phyloP scores from a whole-genome alignment of 2,329 filamentous ascomycete species.

The Truncatella angustata region DNA sequence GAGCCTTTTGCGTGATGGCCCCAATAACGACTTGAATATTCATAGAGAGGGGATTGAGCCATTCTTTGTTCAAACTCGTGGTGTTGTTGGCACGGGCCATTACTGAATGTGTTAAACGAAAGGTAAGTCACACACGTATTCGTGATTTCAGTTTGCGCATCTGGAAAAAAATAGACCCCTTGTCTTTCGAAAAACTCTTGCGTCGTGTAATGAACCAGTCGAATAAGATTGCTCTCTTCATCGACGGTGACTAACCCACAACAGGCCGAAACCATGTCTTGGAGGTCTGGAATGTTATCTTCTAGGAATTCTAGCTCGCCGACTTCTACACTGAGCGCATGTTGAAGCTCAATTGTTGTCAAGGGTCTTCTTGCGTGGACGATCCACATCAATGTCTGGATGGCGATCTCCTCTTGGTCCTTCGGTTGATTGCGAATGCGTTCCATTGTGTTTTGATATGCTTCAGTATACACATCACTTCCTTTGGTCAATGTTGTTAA shows the following conservation, averaged over 20 bases:
- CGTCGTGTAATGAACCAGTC: constrained; percentile 42
- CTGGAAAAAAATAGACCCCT: constrained; percentile 25
- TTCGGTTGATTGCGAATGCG: constrained; percentile 36
- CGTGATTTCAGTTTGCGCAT: constrained; percentile 26
- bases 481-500: constrained; percentile 31
- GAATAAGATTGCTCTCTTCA: constrained; percentile 32
- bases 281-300: constrained; percentile 24
- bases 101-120: constrained; percentile 22
- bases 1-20: constrained; percentile 7
- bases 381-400: constrained; percentile 37
- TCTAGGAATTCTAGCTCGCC: constrained; percentile 25
- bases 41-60: constrained; percentile 6
- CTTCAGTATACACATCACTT: constrained; percentile 28
- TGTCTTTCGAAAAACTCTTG: constrained; percentile 39
- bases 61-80: constrained; percentile 7
- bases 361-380: constrained; percentile 32
- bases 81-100: background rate
- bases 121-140: constrained; percentile 34
- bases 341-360: constrained; percentile 31
- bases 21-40: constrained; percentile 13
- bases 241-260: constrained; percentile 37
- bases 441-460: constrained; percentile 39
- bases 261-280: background rate
- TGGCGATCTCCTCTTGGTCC: constrained; percentile 32
- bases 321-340: constrained; percentile 38